Evolutionary conservation across 257 asterid genomes (phyloP), one percentile per base, ranked within the genome.

Genomic region (Ligustrum vulgare): DNA sequence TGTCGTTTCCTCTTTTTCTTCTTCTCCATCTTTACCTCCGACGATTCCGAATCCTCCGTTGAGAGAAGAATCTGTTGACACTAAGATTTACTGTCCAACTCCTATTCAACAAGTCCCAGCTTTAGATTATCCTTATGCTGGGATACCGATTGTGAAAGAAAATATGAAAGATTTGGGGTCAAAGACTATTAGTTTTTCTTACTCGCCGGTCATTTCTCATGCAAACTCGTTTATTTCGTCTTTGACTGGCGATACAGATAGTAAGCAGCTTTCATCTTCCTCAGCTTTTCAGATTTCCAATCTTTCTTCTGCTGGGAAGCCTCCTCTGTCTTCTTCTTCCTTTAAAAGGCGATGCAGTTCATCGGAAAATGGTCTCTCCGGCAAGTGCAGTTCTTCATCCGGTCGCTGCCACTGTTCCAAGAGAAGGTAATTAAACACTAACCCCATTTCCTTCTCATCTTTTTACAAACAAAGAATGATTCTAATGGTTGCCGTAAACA

Each of bases 331-430:
- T 35, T 80, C 93, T 2, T 87, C 89, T 11, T 88, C 92, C 12
- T 80, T 85, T 15, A 94, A 90, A 82, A 82, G 92, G 76, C 86
- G 87, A 87, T 94, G 98, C 69, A 56, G 76, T 33, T 88, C 88
- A 41, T 90, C 98, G 64, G 96, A 88, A 32, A 88, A 85, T 69
- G 93, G 73, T 65, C 73, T 23, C 77, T 91, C 97, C 75, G 97
- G 91, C 79, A 88, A 84, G 93, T 92, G 98, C 83, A 88, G 92
- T 75, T 91, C 88, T 23, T 77, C 94, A 16, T 86, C 96, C 77
- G 83, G 91, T 81, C 87, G 90, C 45, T 94, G 98, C 79, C 96
- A 89, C 76, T 92, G 98, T 78, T 90, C 98, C 71, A 94, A 94
- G 84, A 89, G 86, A 83, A 94, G 91, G 98, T 89, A 22, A 43